phyloP scores from a whole-genome alignment of 441 rosid genomes.

The Lepidium campestre region DNA sequence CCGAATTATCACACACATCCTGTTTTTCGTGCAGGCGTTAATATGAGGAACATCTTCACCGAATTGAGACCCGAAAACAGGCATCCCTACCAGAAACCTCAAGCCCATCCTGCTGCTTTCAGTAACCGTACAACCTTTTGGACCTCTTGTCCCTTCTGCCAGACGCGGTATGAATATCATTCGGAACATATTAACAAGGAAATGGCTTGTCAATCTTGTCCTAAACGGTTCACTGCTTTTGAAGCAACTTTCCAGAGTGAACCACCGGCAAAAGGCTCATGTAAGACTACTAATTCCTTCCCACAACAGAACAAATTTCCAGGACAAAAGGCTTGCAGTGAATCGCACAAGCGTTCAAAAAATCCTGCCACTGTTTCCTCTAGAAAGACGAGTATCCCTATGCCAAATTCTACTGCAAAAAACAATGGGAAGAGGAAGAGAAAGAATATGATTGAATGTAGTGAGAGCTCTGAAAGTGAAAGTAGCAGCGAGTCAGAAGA shows the following conservation, averaged over 20 bases:
- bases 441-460: slow-evolving; percentile 45
- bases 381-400: slow-evolving; percentile 29
- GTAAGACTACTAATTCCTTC: slow-evolving; percentile 31
- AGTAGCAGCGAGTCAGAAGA: slow-evolving; percentile 51
- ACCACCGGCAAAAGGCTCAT: slow-evolving; percentile 20
- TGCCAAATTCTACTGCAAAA: slow-evolving; percentile 27
- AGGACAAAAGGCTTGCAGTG: slow-evolving; percentile 34
- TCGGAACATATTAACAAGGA: slow-evolving; percentile 35
- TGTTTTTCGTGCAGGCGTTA: slow-evolving; percentile 21
- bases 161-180: slow-evolving; percentile 38
- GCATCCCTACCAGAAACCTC: slow-evolving; percentile 35
- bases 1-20: slow-evolving; percentile 24
- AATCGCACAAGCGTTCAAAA: slow-evolving; percentile 31
- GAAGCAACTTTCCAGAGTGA: slow-evolving; percentile 36
- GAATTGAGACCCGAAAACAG: slow-evolving; percentile 36
- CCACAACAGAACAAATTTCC: slow-evolving; percentile 41
- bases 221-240: slow-evolving; percentile 49
- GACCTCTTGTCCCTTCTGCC: slow-evolving; percentile 77
- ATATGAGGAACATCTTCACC: slow-evolving; percentile 21
- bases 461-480: slow-evolving; percentile 51
- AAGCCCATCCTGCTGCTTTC: slow-evolving; percentile 35
- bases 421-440: slow-evolving; percentile 48
- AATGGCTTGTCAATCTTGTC: slow-evolving; percentile 51
- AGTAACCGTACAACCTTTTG: slow-evolving; percentile 48
- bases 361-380: slow-evolving; percentile 28